Evolutionary conservation across 2,329 filamentous ascomycete genomes (phyloP).

Genomic region (Hymenotorrendiella dingleyae): DNA sequence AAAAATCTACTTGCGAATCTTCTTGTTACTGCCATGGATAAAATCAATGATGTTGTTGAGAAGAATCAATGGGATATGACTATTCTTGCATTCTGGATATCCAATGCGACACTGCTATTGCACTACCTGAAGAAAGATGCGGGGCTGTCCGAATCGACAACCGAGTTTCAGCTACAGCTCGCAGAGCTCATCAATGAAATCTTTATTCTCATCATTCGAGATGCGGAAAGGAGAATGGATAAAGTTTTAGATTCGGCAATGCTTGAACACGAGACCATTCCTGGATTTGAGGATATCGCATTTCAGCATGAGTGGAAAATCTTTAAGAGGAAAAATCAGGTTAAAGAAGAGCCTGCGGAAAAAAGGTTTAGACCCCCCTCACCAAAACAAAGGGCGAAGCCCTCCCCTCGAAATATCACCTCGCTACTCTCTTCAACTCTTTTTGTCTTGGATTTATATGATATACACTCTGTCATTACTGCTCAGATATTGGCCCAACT

Average conservation of each 20-base stretch:
- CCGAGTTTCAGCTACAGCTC: slow-evolving; percentile 86
- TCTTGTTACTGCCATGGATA: slow-evolving; percentile 82
- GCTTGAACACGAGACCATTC: slow-evolving; percentile 96
- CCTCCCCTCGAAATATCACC: slow-evolving; percentile 90
- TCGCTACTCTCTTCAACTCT: slow-evolving; percentile 91
- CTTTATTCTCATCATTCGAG: slow-evolving; percentile 93
- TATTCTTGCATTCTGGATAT: slow-evolving; percentile 97
- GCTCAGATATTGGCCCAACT: slow-evolving; percentile 88
- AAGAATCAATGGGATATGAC: slow-evolving; percentile 99
- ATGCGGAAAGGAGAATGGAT: slow-evolving; percentile 92
- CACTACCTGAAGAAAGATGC: slow-evolving; percentile 95
- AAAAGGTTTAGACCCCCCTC: slow-evolving; percentile 90
- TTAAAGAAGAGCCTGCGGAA: slow-evolving; percentile 84
- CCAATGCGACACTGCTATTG: slow-evolving; percentile 88
- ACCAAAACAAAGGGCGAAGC: slow-evolving; percentile 85
- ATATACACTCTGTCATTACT: slow-evolving; percentile 94
- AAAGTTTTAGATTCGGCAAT: slow-evolving; percentile 91
- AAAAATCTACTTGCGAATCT: slow-evolving; percentile 75
- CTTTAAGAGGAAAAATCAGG: slow-evolving; percentile 84
- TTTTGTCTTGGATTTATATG: slow-evolving; percentile 97
- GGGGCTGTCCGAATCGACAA: slow-evolving; percentile 72
- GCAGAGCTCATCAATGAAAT: slow-evolving; percentile 96
- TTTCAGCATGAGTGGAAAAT: slow-evolving; percentile 99
- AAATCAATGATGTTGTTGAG: slow-evolving; percentile 96
- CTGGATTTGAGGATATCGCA: slow-evolving; percentile 90